A percentile compares a stretch with the other conserved stretches of the same genome.
These are phyloP conservation scores for Elongisporangium senticosum DNA, from an alignment of 352 stramenopile species.

Conservation along the genomic window DNA sequence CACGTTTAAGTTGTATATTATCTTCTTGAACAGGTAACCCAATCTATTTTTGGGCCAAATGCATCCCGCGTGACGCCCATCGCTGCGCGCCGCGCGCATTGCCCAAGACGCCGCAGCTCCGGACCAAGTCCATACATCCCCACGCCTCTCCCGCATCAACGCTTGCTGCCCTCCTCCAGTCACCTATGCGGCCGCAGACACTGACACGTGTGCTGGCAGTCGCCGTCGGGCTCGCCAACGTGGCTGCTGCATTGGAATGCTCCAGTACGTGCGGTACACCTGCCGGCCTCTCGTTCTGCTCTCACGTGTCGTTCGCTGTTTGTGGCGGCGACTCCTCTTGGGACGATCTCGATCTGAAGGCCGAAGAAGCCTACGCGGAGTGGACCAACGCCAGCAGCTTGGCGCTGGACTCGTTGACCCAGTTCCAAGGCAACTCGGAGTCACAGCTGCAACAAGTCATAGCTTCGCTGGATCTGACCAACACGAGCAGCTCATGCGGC, in stretches of 20 bases:
- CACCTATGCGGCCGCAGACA: conserved; percentile 1
- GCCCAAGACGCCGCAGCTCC: too few relatives aligned
- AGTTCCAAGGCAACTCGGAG: conserved; percentile 34
- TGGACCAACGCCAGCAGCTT: conserved; percentile 48
- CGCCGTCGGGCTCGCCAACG: conserved; percentile 2
- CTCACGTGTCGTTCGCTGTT: conserved; percentile 69
- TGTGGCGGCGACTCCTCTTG: conserved; percentile 55
- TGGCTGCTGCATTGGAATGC: conserved; percentile 39
- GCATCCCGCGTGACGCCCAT: too few relatives aligned
- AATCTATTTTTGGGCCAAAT: too few relatives aligned
- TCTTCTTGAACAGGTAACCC: too few relatives aligned
- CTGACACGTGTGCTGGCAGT: conserved; percentile 8
- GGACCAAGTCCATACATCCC: too few relatives aligned
- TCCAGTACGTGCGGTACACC: conserved; percentile 74
- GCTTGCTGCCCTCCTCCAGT: conserved; percentile 1
- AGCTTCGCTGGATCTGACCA: conserved; percentile 48
- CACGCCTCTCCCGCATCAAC: too few relatives aligned
- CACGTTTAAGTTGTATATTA: too few relatives aligned
- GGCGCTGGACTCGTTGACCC: conserved; percentile 33
- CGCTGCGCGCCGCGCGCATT: too few relatives aligned
- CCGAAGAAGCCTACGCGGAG: conserved; percentile 29
- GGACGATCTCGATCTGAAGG: conserved; percentile 46
- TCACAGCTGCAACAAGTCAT: conserved; percentile 33
- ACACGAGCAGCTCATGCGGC: conserved; percentile 57
- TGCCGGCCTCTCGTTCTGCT: conserved; percentile 69